Percentiles rank a stretch among this genome's conserved stretches.
Evolutionary conservation across 768 basidiomycete genomes (phyloP).

Genomic region (Kwoniella botswanensis): DNA sequence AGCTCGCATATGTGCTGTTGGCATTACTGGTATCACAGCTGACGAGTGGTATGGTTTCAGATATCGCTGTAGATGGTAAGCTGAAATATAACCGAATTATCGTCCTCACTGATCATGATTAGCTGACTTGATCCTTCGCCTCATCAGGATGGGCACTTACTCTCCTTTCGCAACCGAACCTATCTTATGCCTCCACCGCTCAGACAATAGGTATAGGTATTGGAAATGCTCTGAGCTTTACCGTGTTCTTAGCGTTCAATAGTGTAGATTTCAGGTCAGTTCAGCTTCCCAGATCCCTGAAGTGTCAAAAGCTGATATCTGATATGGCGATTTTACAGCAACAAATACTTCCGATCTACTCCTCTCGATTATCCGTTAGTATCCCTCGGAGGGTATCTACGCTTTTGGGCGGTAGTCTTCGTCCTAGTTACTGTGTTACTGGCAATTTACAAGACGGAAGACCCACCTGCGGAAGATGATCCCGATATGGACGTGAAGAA

Average conservation of each 20-base stretch:
- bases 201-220: conserved; percentile 97
- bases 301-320: conserved; percentile 5
- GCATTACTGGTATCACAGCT: background rate
- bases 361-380: conserved; percentile 60
- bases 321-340: conserved; percentile 50
- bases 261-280: conserved; percentile 83
- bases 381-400: conserved; percentile 75
- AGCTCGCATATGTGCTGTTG: conserved; percentile 32
- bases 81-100: background rate
- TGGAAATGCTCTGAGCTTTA: conserved; percentile 94
- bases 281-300: background rate
- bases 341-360: conserved; percentile 61
- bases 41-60: conserved; percentile 67
- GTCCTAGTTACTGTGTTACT: conserved; percentile 87
- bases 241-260: conserved; percentile 95
- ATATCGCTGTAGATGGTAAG: conserved; percentile 91
- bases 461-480: conserved; percentile 71
- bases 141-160: conserved; percentile 61
- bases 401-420: conserved; percentile 83
- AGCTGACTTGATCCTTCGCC: background rate
- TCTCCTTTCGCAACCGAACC: conserved; percentile 82
- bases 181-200: conserved; percentile 96
- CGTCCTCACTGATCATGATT: background rate
- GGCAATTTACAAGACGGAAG: conserved; percentile 86
- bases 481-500: conserved; percentile 86